Evolutionary conservation across 148 eudicot genomes (phyloP).

Genomic region (Vaccinium myrtillus): DNA sequence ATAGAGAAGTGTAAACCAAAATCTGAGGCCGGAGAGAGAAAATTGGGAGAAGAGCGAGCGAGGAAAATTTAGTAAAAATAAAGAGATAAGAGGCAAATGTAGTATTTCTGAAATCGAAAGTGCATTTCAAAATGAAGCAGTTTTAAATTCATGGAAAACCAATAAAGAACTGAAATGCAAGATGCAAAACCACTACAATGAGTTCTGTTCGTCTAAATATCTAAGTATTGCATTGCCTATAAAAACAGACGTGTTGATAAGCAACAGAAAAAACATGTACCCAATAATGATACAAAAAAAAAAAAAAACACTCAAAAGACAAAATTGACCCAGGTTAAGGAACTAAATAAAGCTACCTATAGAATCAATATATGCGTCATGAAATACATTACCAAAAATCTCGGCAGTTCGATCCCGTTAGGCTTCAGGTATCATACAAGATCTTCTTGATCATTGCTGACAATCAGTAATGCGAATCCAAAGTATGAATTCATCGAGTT

Average conservation of each 20-base stretch:
- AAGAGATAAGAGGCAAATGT: too few species aligned
- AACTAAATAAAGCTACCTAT: background rate
- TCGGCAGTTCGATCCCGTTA: background rate
- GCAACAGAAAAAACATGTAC: background rate
- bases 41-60: too few species aligned
- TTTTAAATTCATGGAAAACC: background rate
- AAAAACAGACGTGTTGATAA: background rate
- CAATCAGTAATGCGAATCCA: background rate
- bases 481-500: background rate
- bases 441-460: background rate
- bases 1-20: too few species aligned
- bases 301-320: background rate
- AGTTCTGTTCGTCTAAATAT: background rate
- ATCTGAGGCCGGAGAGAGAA: too few species aligned
- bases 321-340: background rate
- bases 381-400: background rate
- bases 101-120: background rate
- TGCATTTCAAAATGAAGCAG: background rate
- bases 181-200: background rate
- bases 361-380: background rate
- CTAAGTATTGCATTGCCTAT: background rate
- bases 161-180: background rate
- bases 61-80: too few species aligned
- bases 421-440: constrained; percentile 7
- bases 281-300: background rate